phyloP scores from a whole-genome alignment of 495 filamentous ascomycete genomes.

The Penicillium paxilli region DNA sequence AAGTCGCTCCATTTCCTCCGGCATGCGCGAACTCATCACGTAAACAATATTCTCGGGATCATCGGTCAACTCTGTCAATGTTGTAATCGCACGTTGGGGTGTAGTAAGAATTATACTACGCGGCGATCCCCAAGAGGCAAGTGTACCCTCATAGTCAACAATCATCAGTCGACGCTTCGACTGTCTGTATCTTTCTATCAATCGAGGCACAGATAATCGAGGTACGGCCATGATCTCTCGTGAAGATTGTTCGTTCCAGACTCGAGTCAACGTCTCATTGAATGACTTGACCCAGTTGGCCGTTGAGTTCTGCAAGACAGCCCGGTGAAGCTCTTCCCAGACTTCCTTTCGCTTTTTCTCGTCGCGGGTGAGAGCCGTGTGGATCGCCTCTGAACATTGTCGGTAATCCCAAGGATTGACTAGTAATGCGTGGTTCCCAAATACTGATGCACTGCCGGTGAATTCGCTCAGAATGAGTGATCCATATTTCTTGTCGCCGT shows the following conservation, averaged over 20 bases:
- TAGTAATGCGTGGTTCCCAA: conserved; percentile 67
- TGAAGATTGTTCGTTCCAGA: conserved; percentile 78
- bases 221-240: conserved; percentile 84
- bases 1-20: conserved; percentile 82
- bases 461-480: conserved; percentile 92
- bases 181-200: conserved; percentile 63
- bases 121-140: conserved; percentile 80
- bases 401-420: conserved; percentile 95
- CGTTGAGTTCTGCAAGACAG: conserved; percentile 79
- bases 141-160: conserved; percentile 88
- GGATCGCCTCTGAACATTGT: conserved; percentile 79
- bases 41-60: conserved; percentile 85
- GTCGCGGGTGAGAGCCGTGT: conserved; percentile 73
- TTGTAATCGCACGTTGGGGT: conserved; percentile 77
- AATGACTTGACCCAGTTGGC: conserved; percentile 79
- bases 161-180: conserved; percentile 75
- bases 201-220: conserved; percentile 64
- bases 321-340: conserved; percentile 71
- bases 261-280: conserved; percentile 62
- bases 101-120: conserved; percentile 78
- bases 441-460: conserved; percentile 84
- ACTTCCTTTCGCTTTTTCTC: conserved; percentile 69
- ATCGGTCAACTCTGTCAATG: conserved; percentile 73
- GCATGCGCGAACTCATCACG: conserved; percentile 83
- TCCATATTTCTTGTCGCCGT: conserved; percentile 71